Evolutionary conservation across 805 yeast species (phyloP).

Genomic region (Monosporozyma aquatica): DNA sequence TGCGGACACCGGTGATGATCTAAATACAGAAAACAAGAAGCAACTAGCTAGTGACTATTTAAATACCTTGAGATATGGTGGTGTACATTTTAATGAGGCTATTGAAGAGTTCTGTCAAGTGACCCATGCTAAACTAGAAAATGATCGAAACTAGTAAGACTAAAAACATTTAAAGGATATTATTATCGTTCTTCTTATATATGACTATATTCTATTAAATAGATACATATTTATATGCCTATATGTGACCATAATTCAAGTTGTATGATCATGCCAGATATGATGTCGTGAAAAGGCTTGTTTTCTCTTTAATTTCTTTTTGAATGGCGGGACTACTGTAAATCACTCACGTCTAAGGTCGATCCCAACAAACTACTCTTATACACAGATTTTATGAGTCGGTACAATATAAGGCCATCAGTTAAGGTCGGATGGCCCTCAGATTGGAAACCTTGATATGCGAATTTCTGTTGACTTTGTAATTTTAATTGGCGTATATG

Average conservation of each 20-base stretch:
- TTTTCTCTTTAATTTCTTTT: no score
- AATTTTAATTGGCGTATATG: slow-evolving; percentile 7
- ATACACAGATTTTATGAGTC: slow-evolving; percentile 12
- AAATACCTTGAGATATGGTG: slow-evolving; percentile 47
- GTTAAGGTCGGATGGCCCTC: slow-evolving; percentile 18
- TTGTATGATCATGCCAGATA: no score
- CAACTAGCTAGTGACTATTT: slow-evolving; percentile 52
- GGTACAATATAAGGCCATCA: slow-evolving; percentile 15
- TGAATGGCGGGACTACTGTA: no score
- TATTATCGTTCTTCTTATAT: background rate
- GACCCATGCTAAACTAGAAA: slow-evolving; percentile 9
- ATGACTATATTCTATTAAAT: background rate
- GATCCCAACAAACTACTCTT: slow-evolving; percentile 10
- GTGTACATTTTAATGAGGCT: slow-evolving; percentile 50
- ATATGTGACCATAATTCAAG: background rate
- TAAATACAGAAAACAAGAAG: slow-evolving; percentile 30
- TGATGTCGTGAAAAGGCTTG: no score
- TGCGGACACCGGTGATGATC: slow-evolving; percentile 14
- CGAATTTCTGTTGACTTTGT: slow-evolving; percentile 1
- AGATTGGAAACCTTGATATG: slow-evolving; percentile 11
- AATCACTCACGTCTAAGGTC: slow-evolving; percentile 8
- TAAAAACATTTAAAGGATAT: background rate
- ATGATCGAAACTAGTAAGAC: background rate
- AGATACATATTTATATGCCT: background rate
- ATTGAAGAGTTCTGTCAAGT: slow-evolving; percentile 53